phyloP scores from a whole-genome alignment of 1,139 yeast species.

The Hyphopichia wangnamkhiaoensis region DNA sequence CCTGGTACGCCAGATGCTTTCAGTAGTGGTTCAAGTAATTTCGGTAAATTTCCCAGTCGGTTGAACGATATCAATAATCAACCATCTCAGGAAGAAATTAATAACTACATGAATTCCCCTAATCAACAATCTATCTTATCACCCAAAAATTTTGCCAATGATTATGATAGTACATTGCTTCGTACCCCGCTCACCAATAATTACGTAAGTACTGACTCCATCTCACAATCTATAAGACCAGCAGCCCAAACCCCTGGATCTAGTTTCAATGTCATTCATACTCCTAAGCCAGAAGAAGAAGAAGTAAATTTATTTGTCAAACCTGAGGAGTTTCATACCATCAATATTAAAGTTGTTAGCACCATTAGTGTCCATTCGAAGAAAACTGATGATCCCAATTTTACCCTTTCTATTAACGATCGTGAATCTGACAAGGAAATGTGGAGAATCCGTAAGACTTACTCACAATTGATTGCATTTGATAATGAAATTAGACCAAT shows the following conservation, averaged over 20 bases:
- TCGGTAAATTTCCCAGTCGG: conserved; percentile 1
- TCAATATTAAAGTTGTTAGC: conserved; percentile 58
- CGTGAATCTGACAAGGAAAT: conserved; percentile 60
- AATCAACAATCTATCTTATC: conserved; percentile 2
- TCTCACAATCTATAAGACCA: conserved; percentile 12
- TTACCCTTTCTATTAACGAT: conserved; percentile 65
- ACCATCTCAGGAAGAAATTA: conserved; percentile 3
- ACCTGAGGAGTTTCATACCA: conserved; percentile 67
- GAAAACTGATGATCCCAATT: conserved; percentile 54
- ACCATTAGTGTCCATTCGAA: conserved; percentile 50
- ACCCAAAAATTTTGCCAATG: conserved; percentile 5
- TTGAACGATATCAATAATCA: conserved; percentile 1
- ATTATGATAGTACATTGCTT: conserved; percentile 8
- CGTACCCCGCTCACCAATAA: conserved; percentile 14
- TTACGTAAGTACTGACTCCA: conserved; percentile 8
- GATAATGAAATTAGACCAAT: conserved; percentile 59
- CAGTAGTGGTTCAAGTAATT: conserved; percentile 3
- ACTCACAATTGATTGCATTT: conserved; percentile 53
- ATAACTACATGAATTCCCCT: conserved; percentile 7
- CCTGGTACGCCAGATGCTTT: conserved; percentile 24
- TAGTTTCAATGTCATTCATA: conserved; percentile 25
- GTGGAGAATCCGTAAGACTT: conserved; percentile 70
- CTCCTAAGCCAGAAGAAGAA: conserved; percentile 30
- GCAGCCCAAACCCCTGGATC: conserved; percentile 8
- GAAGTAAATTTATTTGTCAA: conserved; percentile 51